Percentiles rank a stretch among this genome's conserved stretches.
phyloP scores from a whole-genome alignment of 2,329 filamentous ascomycete genomes.

The Niveomyces coronatus region DNA sequence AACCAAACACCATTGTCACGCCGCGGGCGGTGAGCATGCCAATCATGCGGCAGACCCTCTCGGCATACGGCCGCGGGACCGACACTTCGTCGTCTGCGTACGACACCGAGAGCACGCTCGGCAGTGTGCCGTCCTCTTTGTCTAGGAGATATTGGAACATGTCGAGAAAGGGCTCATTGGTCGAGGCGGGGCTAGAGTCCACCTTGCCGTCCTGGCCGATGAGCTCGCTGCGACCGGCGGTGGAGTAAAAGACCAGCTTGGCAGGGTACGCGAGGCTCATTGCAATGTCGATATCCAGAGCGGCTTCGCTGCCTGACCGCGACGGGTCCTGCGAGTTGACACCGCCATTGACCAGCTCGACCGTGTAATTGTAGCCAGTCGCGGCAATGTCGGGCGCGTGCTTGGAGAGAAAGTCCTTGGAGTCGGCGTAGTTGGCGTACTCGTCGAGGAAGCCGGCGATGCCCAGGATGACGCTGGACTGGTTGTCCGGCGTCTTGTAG shows the following conservation, averaged over 20 bases:
- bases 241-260: constrained; percentile 33
- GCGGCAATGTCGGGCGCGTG: constrained; percentile 26
- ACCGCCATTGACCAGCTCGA: constrained; percentile 32
- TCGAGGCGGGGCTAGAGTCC: constrained; percentile 18
- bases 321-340: constrained; percentile 30
- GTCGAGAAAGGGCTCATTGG: constrained; percentile 49
- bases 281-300: constrained; percentile 38
- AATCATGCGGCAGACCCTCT: constrained; percentile 41
- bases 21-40: constrained; percentile 43
- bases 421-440: constrained; percentile 34
- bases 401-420: constrained; percentile 26
- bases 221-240: constrained; percentile 33
- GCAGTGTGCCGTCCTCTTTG: constrained; percentile 33
- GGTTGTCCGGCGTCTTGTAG: constrained; percentile 19
- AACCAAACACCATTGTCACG: constrained; percentile 38
- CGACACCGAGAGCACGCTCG: constrained; percentile 46
- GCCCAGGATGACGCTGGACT: constrained; percentile 30
- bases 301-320: constrained; percentile 33
- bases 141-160: constrained; percentile 40
- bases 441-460: constrained; percentile 41
- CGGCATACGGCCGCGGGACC: constrained; percentile 41
- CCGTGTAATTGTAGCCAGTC: constrained; percentile 28
- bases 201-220: constrained; percentile 28
- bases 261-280: constrained; percentile 35
- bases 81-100: constrained; percentile 50